These are phyloP conservation scores for Trichoderma virens DNA, from an alignment of 495 filamentous ascomycete genomes.

Conservation along the genomic window DNA sequence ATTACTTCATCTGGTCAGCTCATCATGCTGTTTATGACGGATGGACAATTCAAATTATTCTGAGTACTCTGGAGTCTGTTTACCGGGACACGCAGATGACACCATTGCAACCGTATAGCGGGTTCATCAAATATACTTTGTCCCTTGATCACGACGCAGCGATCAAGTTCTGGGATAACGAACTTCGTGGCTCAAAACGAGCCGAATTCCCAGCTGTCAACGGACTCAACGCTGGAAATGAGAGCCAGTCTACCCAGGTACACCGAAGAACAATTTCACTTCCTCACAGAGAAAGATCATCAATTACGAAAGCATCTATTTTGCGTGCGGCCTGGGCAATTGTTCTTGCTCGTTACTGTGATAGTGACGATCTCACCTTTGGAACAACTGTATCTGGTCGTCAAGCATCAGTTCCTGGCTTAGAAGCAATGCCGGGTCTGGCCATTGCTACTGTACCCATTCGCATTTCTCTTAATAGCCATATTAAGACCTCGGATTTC, in stretches of 20 bases:
- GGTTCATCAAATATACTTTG: background rate
- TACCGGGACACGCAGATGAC: background rate
- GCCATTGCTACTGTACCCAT: constrained; percentile 53
- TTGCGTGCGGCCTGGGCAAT: constrained; percentile 41
- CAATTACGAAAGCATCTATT: constrained; percentile 33
- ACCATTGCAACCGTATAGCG: background rate
- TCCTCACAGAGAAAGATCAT: constrained; percentile 13
- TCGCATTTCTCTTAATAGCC: constrained; percentile 22
- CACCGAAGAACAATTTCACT: constrained; percentile 8
- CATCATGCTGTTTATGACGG: constrained; percentile 16
- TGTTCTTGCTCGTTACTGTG: constrained; percentile 28
- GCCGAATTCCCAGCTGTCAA: constrained; percentile 14
- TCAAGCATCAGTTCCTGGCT: constrained; percentile 33
- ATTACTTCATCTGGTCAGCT: constrained; percentile 15
- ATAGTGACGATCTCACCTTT: constrained; percentile 36
- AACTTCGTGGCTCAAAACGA: constrained; percentile 23
- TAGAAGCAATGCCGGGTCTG: constrained; percentile 42
- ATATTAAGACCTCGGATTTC: constrained; percentile 13
- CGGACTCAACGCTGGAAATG: no score
- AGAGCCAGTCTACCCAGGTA: constrained; percentile 9
- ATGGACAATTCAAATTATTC: constrained; percentile 10
- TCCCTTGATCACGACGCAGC: background rate
- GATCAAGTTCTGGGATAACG: constrained; percentile 12
- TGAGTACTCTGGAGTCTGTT: background rate
- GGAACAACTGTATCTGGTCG: constrained; percentile 43